Evolutionary conservation across 805 yeast genomes (phyloP).

Genomic region (Saturnispora serradocipensis): DNA sequence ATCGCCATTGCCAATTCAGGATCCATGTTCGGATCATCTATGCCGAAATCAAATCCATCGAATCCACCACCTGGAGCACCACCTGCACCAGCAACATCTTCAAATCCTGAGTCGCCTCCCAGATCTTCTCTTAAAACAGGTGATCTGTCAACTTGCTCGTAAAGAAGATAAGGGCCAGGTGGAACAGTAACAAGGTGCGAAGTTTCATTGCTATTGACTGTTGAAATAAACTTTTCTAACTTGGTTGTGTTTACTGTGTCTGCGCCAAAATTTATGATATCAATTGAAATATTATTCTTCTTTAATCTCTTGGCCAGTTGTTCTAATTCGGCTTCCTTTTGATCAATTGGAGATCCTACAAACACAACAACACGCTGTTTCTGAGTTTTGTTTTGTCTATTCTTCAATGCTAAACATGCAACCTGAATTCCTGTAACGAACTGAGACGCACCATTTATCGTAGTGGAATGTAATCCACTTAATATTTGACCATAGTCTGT

Average conservation of each 20-base stretch:
- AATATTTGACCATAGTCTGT: constrained; percentile 79
- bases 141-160: constrained; percentile 72
- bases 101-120: constrained; percentile 38
- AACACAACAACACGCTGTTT: constrained; percentile 84
- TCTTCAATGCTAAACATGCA: constrained; percentile 88
- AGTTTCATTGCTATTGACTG: constrained; percentile 66
- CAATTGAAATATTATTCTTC: constrained; percentile 86
- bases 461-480: constrained; percentile 73
- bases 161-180: constrained; percentile 77
- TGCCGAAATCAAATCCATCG: constrained; percentile 48
- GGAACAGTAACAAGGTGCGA: constrained; percentile 80
- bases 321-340: constrained; percentile 60
- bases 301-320: constrained; percentile 86
- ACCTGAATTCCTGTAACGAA: constrained; percentile 83
- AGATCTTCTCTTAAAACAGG: constrained; percentile 57
- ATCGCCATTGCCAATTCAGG: constrained; percentile 96
- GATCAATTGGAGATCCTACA: constrained; percentile 78
- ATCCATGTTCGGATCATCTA: constrained; percentile 84
- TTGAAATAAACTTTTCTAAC: constrained; percentile 67
- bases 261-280: constrained; percentile 88
- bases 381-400: constrained; percentile 90
- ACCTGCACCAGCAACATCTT: constrained; percentile 34
- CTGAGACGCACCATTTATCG: constrained; percentile 57
- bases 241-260: constrained; percentile 66
- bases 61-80: constrained; percentile 30